phyloP scores from a whole-genome alignment of 2,329 filamentous ascomycete species.

The Colletotrichum musae region DNA sequence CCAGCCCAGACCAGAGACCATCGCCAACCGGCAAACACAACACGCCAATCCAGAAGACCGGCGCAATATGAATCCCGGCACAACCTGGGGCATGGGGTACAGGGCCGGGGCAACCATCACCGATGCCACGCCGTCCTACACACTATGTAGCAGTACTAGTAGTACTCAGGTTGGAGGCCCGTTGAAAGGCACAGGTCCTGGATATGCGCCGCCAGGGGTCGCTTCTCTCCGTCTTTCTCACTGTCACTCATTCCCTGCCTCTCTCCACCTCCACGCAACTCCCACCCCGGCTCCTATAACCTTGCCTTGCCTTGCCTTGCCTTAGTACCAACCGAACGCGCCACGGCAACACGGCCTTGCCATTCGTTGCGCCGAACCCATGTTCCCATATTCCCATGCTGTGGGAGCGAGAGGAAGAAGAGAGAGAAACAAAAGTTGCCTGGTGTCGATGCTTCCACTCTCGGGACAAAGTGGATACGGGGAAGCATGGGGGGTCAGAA shows the following conservation, averaged over 20 bases:
- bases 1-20: constrained; percentile 11
- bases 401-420: neutral
- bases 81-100: constrained; percentile 33
- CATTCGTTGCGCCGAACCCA: constrained; percentile 22
- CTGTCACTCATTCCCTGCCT: neutral
- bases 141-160: neutral
- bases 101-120: constrained; percentile 36
- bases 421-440: neutral
- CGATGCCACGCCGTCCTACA: constrained; percentile 24
- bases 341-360: constrained; percentile 11
- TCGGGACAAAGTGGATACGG: constrained; percentile 32
- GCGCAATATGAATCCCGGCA: constrained; percentile 23
- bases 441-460: constrained; percentile 17
- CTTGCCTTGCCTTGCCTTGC: neutral
- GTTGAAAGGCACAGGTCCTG: neutral
- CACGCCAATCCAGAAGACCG: neutral
- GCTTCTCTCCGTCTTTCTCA: too few relatives aligned
- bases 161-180: neutral
- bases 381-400: neutral
- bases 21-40: too few relatives aligned
- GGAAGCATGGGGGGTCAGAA: constrained; percentile 21
- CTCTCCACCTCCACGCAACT: constrained; percentile 21
- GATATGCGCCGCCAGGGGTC: constrained; percentile 24
- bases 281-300: constrained; percentile 4
- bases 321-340: constrained; percentile 22